Base-by-base conservation (phyloP, 805 yeast species). In the Sugiyamaella boreocaroliniensis region DNA sequence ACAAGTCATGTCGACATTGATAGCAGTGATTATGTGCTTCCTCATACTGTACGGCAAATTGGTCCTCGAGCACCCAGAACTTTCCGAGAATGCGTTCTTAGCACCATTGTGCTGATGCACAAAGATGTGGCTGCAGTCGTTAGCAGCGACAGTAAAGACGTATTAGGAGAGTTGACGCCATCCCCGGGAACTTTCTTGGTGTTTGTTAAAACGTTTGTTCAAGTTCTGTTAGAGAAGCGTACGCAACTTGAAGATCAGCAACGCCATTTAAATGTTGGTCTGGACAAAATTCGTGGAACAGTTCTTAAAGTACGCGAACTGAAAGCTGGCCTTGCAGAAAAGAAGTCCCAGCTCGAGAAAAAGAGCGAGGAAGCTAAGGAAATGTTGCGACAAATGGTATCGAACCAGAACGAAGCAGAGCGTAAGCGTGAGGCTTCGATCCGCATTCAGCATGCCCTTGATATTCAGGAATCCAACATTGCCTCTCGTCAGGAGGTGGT, bases 361-460 rank as follows among this genome's bases (percentile, higher is more conserved):
- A 92, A 89, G 56, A 87, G 85, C 52, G 59, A 67, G 12, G 86
- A 85, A 57, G 96, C 97, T 0, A 76, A 79, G 53, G 68, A 69
- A 22, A 86, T 88, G 76, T 75, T 92, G 42, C 80, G 83, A 61
- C 79, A 73, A 51, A 88, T 92, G 86, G 75, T 92, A 12, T 68
- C 75, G 0, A 95, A 89, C 43, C 98, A 92, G 64, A 89, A 87
- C 63, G 96, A 89, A 60, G 92, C 97, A 0, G 98, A 92, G 64
- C 74, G 96, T 57, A 89, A 85, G 59, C 85, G 86, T 54, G 96
- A 86, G 55, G 89, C 93, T 7, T 87, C 96, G 0, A 70, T 85
- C 2, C 85, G 81, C 47, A 85, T 92, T 10, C 87, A 85, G 60
- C 76, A 75, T 15, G 83, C 88, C 5, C 71, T 92, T 32, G 81